Conservation (phyloP, 2,329 filamentous ascomycete genomes). For the Colletotrichum gigasporum region DNA sequence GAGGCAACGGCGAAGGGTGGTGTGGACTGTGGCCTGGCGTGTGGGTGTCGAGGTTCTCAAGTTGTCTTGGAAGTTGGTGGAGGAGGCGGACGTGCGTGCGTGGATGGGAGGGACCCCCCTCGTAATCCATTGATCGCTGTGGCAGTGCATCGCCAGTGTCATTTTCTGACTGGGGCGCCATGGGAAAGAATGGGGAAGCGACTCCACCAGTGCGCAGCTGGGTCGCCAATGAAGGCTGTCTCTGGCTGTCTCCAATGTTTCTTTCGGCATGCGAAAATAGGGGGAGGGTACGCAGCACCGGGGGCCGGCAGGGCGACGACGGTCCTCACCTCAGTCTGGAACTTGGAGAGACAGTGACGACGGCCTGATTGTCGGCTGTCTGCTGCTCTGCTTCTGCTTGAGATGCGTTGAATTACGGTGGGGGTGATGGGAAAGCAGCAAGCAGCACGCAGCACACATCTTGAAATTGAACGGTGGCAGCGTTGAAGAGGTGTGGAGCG, state of each 20-base stretch:
- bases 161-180: slow-evolving; percentile 11
- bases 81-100: slow-evolving; percentile 1
- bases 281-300: slow-evolving; percentile 7
- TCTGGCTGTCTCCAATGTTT: slow-evolving; percentile 4
- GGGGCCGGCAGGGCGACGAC: no score
- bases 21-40: slow-evolving; percentile 1
- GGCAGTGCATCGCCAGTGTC: slow-evolving; percentile 28
- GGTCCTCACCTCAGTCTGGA: slow-evolving; percentile 5
- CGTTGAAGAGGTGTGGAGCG: background rate
- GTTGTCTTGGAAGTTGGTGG: no score
- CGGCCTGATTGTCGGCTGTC: background rate
- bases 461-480: background rate
- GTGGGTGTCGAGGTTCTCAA: no score
- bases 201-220: slow-evolving; percentile 8
- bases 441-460: background rate
- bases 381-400: background rate
- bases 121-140: slow-evolving; percentile 28
- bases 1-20: background rate
- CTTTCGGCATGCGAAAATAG: slow-evolving; percentile 20
- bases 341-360: background rate
- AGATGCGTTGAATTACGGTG: background rate
- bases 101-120: background rate
- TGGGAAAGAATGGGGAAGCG: slow-evolving; percentile 18
- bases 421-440: background rate
- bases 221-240: background rate